Evolutionary conservation across 2,329 filamentous ascomycete genomes (phyloP).

Genomic region (Colletotrichum sp.): DNA sequence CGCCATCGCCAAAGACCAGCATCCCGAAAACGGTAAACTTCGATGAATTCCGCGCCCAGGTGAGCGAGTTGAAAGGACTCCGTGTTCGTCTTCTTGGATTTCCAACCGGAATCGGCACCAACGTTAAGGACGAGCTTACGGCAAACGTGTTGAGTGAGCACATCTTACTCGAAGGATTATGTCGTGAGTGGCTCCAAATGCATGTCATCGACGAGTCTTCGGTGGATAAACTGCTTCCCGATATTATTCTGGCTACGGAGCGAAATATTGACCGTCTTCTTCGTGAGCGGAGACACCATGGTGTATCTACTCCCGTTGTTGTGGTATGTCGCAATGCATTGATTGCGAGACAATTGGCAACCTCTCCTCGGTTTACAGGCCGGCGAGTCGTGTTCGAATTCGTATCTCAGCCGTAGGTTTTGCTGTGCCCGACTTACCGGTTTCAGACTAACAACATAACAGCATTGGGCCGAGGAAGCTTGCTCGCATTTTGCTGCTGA

Average conservation of each 20-base stretch:
- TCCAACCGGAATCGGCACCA: background rate
- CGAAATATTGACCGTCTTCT: slow-evolving; percentile 4
- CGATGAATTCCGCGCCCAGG: slow-evolving; percentile 30
- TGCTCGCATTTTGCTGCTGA: slow-evolving; percentile 32
- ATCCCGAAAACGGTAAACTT: slow-evolving; percentile 18
- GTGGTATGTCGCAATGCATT: slow-evolving; percentile 36
- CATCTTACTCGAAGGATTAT: slow-evolving; percentile 27
- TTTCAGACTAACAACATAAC: background rate
- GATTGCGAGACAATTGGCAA: slow-evolving; percentile 28
- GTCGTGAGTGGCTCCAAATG: slow-evolving; percentile 35
- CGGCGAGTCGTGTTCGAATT: slow-evolving; percentile 35
- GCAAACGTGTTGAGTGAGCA: slow-evolving; percentile 17
- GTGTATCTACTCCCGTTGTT: slow-evolving; percentile 20
- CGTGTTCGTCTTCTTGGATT: slow-evolving; percentile 30
- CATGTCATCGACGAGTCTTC: slow-evolving; percentile 25
- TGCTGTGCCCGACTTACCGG: fast-evolving
- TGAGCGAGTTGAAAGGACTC: slow-evolving; percentile 32
- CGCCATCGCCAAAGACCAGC: background rate
- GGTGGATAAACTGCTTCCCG: slow-evolving; percentile 20
- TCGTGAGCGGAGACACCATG: background rate
- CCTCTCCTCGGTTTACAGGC: slow-evolving; percentile 21
- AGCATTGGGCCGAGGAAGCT: slow-evolving; percentile 41
- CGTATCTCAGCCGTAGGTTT: slow-evolving; percentile 40
- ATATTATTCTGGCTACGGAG: slow-evolving; percentile 28
- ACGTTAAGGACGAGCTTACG: background rate